Percentiles rank a stretch among this genome's conserved stretches.
phyloP scores from a whole-genome alignment of 2,329 filamentous ascomycete genomes.

The Myriosclerotinia curreyana region DNA sequence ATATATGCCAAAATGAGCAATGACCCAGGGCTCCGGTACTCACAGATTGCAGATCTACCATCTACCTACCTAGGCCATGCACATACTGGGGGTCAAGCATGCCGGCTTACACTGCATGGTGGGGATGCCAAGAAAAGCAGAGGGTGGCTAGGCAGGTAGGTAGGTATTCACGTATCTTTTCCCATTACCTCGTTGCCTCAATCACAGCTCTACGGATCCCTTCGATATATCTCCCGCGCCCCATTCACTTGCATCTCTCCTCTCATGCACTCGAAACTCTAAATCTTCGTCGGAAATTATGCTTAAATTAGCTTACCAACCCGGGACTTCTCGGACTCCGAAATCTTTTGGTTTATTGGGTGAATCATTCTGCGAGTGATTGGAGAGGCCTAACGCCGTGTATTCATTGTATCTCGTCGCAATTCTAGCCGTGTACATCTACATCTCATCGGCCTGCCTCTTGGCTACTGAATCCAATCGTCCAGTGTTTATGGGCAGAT shows the following conservation, averaged over 20 bases:
- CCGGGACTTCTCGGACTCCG: too few relatives aligned
- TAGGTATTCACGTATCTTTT: too few relatives aligned
- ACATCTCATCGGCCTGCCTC: background rate
- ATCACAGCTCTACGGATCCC: too few relatives aligned
- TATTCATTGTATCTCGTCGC: background rate
- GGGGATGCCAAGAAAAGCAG: background rate
- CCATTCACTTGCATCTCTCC: too few relatives aligned
- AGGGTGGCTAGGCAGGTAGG: background rate
- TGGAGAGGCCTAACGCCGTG: background rate
- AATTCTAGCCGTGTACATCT: background rate
- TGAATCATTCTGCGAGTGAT: background rate
- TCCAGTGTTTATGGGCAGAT: background rate
- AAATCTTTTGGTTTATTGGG: background rate
- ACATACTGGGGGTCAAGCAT: background rate
- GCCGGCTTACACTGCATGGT: background rate
- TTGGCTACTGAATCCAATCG: background rate
- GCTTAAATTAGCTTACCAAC: fast-evolving
- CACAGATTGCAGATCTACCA: background rate
- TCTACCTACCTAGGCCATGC: background rate
- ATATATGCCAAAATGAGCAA: background rate
- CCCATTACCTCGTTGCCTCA: too few relatives aligned
- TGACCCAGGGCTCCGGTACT: background rate
- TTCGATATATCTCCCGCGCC: too few relatives aligned
- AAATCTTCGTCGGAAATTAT: background rate
- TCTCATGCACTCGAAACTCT: too few relatives aligned